Base-by-base conservation (phyloP, 2,329 filamentous ascomycete genomes). In the Taxawa tesnikishii region DNA sequence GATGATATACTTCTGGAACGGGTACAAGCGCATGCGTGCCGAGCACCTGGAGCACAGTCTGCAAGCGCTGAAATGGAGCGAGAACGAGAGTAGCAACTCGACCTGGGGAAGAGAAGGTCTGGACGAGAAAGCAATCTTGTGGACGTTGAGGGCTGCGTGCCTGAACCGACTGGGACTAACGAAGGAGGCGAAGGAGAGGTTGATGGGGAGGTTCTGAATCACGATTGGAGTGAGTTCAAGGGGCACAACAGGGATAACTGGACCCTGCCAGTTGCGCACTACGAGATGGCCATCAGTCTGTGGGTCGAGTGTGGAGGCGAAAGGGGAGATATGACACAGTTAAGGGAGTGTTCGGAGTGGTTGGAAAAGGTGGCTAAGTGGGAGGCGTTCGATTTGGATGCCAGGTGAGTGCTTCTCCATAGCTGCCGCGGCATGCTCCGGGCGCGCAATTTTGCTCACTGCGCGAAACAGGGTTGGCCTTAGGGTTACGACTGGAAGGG, bases 1-100 rank as follows among this genome's bases (percentile, higher is more conserved):
- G 60, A 93, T 96, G 80, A 77, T 81, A 9, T 93, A 88, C 53
- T 75, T 96, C 46, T 96, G 87, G 87, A 87, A 83, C 48, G 88
- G 87, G 1, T 75, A 74, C 45, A 88, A 83, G 56, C 75, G 84
- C 33, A 92, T 94, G 83, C 63, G 70, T 2, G 46, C 58, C 1
- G 58, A 60, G 0, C 71, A 88, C 38, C 62, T 94, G 10, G 62
- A 79, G 29, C 73, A 71, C 1, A 61, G 59, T 5, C 40, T 53
- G 0, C 60, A 64, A 26, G 54, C 52, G 0, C 43, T 63, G 1
- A 53, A 51, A 1, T 62, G 59, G 44, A 63, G 74, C 15, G 56
- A 63, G 45, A 65, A 65, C 21, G 64, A 70, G 9, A 75, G 79
- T 37, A 75, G 51, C 19, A 67, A 68, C 36, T 55, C 59, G 25